Base-by-base conservation (phyloP, 2,329 filamentous ascomycete genomes). In the Erysiphe neolycopersici region DNA sequence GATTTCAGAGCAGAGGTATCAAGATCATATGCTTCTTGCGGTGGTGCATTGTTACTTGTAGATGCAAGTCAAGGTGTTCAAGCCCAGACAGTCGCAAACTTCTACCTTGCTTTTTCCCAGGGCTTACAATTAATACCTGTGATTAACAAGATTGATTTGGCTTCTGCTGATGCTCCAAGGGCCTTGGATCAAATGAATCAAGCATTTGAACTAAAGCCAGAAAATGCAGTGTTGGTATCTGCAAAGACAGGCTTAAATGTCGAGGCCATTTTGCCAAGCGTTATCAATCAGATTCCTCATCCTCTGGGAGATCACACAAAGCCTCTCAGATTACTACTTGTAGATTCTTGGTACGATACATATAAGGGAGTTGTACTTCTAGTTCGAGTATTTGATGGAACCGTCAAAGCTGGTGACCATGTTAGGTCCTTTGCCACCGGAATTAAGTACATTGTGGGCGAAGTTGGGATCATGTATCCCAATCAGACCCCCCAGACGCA, bases 271-370 rank as follows among this genome's bases (percentile, higher is more conserved):
- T 63, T 98, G 36, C 87, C 89, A 0, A 75, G 73, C 12, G 83
- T 95, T 10, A 75, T 98, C 35, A 78, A 91, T 51, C 67, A 77
- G 47, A 79, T 98, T 4, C 87, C 89, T 17, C 71, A 74, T 36
- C 89, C 89, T 0, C 60, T 70, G 0, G 89, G 89, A 4, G 75
- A 89, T 52, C 62, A 67, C 43, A 66, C 61, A 14, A 79, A 76
- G 52, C 82, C 84, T 1, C 60, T 94, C 45, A 76, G 81, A 46
- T 69, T 95, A 61, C 65, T 98, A 41, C 72, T 98, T 13, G 84
- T 98, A 26, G 89, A 98, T 60, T 94, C 85, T 18, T 98, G 89
- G 89, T 98, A 98, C 58, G 85, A 93, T 56, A 85, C 78, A 47
- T 98, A 94, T 60, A 79, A 84, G 50, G 89, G 89, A 12, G 89